A percentile compares a stretch with the other conserved stretches of the same genome.
These are phyloP conservation scores for Coemansia sp. DNA, from an alignment of 192 early-diverging fungal genomes.

Conservation along the genomic window DNA sequence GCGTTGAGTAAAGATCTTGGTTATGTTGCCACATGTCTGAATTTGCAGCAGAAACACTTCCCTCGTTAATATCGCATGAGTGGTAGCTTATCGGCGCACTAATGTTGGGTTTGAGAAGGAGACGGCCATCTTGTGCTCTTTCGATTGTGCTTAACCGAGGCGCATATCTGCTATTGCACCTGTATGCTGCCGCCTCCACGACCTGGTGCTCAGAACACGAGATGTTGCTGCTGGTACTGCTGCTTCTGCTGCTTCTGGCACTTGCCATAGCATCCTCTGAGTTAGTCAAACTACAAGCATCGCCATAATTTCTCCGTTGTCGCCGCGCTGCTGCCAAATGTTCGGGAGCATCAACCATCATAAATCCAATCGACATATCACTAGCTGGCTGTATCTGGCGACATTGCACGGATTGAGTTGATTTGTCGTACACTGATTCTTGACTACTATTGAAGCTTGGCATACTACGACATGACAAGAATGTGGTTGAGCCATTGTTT, in stretches of 20 bases:
- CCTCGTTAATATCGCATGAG: neutral
- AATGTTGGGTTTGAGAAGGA: constrained; percentile 15
- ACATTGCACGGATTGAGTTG: neutral
- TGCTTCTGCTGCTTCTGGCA: constrained; percentile 4
- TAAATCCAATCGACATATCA: constrained; percentile 16
- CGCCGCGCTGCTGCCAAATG: constrained; percentile 10
- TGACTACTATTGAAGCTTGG: constrained; percentile 6
- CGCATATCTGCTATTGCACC: constrained; percentile 30
- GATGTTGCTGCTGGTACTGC: constrained; percentile 20
- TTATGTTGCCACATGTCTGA: neutral
- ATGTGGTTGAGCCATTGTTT: constrained; percentile 20
- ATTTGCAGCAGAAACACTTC: neutral
- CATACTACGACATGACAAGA: constrained; percentile 35
- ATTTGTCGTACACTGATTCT: neutral
- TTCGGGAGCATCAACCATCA: constrained; percentile 16
- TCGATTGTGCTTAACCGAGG: constrained; percentile 48
- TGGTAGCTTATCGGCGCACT: neutral
- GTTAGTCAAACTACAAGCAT: constrained; percentile 10
- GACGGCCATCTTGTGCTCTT: constrained; percentile 32
- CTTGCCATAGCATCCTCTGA: constrained; percentile 12
- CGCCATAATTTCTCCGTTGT: neutral
- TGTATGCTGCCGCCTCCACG: constrained; percentile 23
- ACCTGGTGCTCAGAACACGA: constrained; percentile 18
- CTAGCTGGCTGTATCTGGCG: constrained; percentile 3
- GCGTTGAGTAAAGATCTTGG: neutral